phyloP scores from a whole-genome alignment of 345 rosid genomes.

The Euphorbia tirucalli region DNA sequence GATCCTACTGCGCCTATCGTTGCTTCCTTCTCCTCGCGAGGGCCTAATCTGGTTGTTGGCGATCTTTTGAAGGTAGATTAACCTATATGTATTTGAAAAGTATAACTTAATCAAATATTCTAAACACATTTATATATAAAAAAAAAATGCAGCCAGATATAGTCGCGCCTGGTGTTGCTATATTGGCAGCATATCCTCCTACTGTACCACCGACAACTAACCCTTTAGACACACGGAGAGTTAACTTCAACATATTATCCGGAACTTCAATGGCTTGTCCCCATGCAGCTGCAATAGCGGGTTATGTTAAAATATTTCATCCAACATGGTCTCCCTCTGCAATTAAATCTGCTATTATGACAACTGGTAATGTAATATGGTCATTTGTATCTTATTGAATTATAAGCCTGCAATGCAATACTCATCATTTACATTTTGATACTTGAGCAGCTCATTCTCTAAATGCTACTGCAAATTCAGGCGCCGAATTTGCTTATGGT shows the following conservation, averaged over 20 bases:
- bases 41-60: conserved; percentile 29
- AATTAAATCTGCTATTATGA: conserved; percentile 44
- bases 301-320: conserved; percentile 41
- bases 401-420: conserved; percentile 7
- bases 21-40: conserved; percentile 41
- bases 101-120: background rate
- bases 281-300: conserved; percentile 47
- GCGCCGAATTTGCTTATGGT: conserved; percentile 49
- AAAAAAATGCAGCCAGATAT: conserved; percentile 46
- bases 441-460: conserved; percentile 37
- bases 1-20: conserved; percentile 35
- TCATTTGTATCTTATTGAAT: too few relatives aligned
- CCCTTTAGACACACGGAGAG: conserved; percentile 20
- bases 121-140: background rate
- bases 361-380: conserved; percentile 47
- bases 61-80: conserved; percentile 32
- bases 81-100: background rate
- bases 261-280: conserved; percentile 72
- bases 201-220: conserved; percentile 15
- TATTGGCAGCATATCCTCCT: conserved; percentile 43
- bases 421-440: background rate
- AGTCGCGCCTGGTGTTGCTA: conserved; percentile 46
- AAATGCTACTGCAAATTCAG: conserved; percentile 25
- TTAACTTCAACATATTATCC: conserved; percentile 31
- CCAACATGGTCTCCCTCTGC: conserved; percentile 63